Percentiles rank a stretch among this genome's conserved stretches.
Evolutionary conservation across 2,329 filamentous ascomycete genomes (phyloP).

Genomic region (Purpureocillium takamizusanense): DNA sequence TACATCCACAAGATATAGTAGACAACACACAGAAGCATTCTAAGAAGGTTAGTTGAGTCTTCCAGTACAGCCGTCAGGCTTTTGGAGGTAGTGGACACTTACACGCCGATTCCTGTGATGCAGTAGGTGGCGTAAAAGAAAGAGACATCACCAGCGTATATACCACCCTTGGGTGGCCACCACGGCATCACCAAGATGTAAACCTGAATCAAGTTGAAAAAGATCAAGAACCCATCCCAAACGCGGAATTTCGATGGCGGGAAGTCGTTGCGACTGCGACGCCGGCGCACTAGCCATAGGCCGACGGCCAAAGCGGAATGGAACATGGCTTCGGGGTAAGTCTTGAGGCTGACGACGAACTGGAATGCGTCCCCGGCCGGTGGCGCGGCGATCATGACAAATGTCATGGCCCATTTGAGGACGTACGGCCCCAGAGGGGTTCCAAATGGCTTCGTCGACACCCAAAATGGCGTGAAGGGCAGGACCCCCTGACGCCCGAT

Average conservation of each 20-base stretch:
- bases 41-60: constrained; percentile 12
- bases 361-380: constrained; percentile 57
- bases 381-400: constrained; percentile 50
- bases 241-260: constrained; percentile 43
- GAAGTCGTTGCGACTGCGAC: constrained; percentile 40
- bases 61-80: too few relatives aligned
- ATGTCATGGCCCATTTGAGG: constrained; percentile 47
- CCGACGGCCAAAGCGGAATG: constrained; percentile 46
- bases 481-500: constrained; percentile 54
- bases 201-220: constrained; percentile 49
- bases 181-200: constrained; percentile 63
- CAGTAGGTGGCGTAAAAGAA: constrained; percentile 69
- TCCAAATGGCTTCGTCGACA: constrained; percentile 52
- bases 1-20: constrained; percentile 55
- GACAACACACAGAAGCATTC: constrained; percentile 39
- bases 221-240: constrained; percentile 48
- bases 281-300: constrained; percentile 46
- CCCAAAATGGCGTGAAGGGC: constrained; percentile 53
- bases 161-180: constrained; percentile 56
- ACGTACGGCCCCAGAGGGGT: constrained; percentile 52
- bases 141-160: constrained; percentile 53
- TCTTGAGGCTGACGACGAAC: constrained; percentile 51
- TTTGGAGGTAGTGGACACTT: constrained; percentile 23
- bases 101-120: constrained; percentile 55
- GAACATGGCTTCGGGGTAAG: constrained; percentile 52